Conservation (phyloP, 495 filamentous ascomycete species). For the Podospora comata region DNA sequence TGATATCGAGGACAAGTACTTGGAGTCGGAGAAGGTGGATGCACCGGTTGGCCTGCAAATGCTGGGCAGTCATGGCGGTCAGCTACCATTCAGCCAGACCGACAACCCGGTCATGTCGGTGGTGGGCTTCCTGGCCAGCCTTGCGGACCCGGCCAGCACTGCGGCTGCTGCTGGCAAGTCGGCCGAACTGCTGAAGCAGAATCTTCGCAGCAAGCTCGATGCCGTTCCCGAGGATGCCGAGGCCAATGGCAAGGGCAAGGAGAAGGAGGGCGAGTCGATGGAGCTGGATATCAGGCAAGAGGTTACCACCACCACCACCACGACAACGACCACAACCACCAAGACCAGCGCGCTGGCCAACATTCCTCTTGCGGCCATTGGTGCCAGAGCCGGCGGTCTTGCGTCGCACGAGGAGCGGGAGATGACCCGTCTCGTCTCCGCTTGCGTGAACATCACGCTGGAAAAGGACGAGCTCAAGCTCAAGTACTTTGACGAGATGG, state of each 20-base stretch:
- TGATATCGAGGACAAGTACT: conserved; percentile 85
- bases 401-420: conserved; percentile 95
- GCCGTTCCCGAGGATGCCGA: conserved; percentile 48
- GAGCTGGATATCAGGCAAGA: conserved; percentile 50
- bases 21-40: conserved; percentile 66
- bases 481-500: conserved; percentile 94
- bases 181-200: conserved; percentile 76
- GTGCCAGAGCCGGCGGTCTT: conserved; percentile 79
- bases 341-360: conserved; percentile 64
- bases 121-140: conserved; percentile 83
- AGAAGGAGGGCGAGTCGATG: conserved; percentile 56
- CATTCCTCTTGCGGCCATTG: conserved; percentile 78
- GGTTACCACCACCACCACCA: conserved; percentile 37
- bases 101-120: conserved; percentile 97
- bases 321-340: conserved; percentile 44
- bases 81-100: conserved; percentile 78
- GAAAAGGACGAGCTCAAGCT: conserved; percentile 82
- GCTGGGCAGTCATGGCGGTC: conserved; percentile 61
- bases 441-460: conserved; percentile 78
- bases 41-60: conserved; percentile 58
- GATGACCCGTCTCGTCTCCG: conserved; percentile 86
- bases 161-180: conserved; percentile 84
- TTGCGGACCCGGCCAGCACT: conserved; percentile 82
- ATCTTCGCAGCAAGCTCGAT: conserved; percentile 69
- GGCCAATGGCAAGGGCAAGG: conserved; percentile 48